These are phyloP conservation scores for Garcia nutans DNA, from an alignment of 345 rosid genomes.

Conservation along the genomic window DNA sequence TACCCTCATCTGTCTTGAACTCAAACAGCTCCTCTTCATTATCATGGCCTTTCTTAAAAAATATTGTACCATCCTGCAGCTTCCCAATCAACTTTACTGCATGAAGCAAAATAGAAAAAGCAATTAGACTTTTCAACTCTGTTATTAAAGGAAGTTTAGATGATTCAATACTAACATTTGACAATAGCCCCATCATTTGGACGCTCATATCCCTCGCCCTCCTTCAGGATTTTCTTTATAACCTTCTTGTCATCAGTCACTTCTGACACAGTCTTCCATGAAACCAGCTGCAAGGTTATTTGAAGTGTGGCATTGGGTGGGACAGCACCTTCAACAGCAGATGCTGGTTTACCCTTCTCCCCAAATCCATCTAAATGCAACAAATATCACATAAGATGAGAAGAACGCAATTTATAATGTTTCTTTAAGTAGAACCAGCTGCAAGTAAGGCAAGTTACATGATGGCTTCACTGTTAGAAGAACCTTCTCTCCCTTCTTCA, in stretches of 20 bases:
- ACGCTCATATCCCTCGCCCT: slow-evolving; percentile 84
- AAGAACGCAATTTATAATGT: not conserved
- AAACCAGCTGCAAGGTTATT: slow-evolving; percentile 65
- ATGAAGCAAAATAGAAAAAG: not conserved
- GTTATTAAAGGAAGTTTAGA: not conserved
- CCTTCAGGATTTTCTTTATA: slow-evolving; percentile 69
- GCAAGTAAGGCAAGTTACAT: slow-evolving; percentile 35
- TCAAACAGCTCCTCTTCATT: slow-evolving; percentile 65
- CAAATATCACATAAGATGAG: slow-evolving; percentile 6
- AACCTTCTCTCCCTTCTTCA: slow-evolving; percentile 84
- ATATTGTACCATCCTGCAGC: slow-evolving; percentile 73
- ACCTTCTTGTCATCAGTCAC: slow-evolving; percentile 84
- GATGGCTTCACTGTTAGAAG: slow-evolving; percentile 77
- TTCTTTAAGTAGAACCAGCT: not conserved
- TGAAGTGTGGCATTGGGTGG: slow-evolving; percentile 74
- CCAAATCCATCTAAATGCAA: slow-evolving; percentile 80
- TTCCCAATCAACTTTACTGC: slow-evolving; percentile 88
- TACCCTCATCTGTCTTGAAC: slow-evolving; percentile 91
- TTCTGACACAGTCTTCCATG: slow-evolving; percentile 84
- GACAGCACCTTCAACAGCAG: slow-evolving; percentile 55
- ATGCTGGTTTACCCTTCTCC: slow-evolving; percentile 69
- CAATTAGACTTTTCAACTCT: not conserved
- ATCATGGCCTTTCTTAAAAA: slow-evolving; percentile 71
- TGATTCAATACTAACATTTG: slow-evolving; percentile 41
- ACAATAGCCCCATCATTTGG: slow-evolving; percentile 85